Evolutionary conservation across 2,329 filamentous ascomycete genomes (phyloP), one percentile per base, ranked within the genome.

Genomic region (Bipolaris sorokiniana): DNA sequence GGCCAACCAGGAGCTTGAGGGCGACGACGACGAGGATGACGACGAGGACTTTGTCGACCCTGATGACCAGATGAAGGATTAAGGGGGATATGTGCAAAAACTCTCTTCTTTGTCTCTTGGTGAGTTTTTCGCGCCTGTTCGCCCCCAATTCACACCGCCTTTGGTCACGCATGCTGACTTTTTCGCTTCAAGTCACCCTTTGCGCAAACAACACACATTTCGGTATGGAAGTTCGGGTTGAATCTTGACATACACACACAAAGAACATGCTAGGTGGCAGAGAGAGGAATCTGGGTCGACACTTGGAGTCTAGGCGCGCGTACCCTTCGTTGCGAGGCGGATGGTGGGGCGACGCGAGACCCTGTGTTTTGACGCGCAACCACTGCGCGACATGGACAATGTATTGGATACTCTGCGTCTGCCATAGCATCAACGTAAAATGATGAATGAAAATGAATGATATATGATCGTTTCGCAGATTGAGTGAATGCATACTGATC

Each of bases 11-110:
- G 88, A 96, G 78, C 85, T 90, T 69, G 87, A 86, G 45, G 86
- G 83, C 63, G 86, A 87, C n/a, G 88, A 90, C 7, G 90, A 93
- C 5, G 90, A 91, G 13, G 88, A 94, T 28, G 91, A 95, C 0
- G 90, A 90, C 58, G 89, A 85, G 22, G 81, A 81, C 65, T 89
- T 89, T 74, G 81, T 88, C 72, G 86, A 86, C 48, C 76, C 84
- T 37, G 84, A 85, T 59, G 89, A 90, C 63, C 86, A 88, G 79
- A 92, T 92, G 89, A 84, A 88, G 70, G 86, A 89, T 48, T 79
- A 76, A 60, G 47, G 36, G 50, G 15, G 16, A 18, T 37, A 36
- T 52, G 54, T 34, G 42, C 33, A 16, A n/a, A 9, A 15, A 54
- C 49, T 31, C 11, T 18, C 13, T 55, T 62, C 54, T 58, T 51